phyloP scores from a whole-genome alignment of 192 early-diverging fungal species.

The Coemansia sp. region DNA sequence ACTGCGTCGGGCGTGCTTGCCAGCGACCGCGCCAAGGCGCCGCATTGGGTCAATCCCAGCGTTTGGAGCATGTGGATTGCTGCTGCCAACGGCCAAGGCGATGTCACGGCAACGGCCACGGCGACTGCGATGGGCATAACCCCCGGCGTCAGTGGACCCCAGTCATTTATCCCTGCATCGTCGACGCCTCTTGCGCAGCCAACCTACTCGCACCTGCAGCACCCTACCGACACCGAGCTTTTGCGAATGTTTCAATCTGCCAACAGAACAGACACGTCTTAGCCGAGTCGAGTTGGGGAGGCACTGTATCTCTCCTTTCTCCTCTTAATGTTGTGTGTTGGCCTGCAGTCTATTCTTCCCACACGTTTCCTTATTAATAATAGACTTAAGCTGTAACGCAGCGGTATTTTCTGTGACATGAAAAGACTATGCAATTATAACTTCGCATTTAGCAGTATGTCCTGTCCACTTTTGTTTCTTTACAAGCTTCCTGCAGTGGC shows the following conservation, averaged over 20 bases:
- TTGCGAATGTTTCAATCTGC: constrained; percentile 42
- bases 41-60: constrained; percentile 40
- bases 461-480: no score
- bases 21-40: constrained; percentile 26
- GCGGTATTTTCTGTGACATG: no score
- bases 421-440: no score
- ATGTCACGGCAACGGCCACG: constrained; percentile 19
- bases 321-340: no score
- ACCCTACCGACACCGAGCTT: constrained; percentile 29
- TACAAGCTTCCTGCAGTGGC: no score
- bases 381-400: no score
- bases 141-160: constrained; percentile 37
- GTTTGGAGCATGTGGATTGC: constrained; percentile 47
- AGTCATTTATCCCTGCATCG: constrained; percentile 18
- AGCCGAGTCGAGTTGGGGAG: no score
- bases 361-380: no score
- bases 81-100: constrained; percentile 39
- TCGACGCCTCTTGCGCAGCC: background rate
- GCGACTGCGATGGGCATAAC: constrained; percentile 51
- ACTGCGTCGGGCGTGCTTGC: background rate
- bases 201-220: constrained; percentile 14
- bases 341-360: no score
- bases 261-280: constrained; percentile 7
- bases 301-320: background rate
- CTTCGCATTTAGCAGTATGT: no score